Evolutionary conservation across 768 basidiomycete genomes (phyloP), one percentile per base, ranked within the genome.

Genomic region (Tricholoma furcatifolium): DNA sequence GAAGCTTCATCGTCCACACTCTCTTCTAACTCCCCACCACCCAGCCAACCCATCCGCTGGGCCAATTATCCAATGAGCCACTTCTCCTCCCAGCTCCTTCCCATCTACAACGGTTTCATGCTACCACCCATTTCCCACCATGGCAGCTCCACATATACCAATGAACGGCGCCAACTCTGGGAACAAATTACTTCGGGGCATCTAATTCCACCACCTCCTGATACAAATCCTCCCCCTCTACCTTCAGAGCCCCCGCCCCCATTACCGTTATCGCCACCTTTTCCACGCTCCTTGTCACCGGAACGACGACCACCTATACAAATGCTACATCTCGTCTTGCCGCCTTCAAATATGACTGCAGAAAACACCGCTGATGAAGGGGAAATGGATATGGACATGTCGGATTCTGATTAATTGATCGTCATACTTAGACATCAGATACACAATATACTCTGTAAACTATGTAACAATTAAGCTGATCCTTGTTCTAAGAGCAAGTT

Each of bases 61-160:
- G 88, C 84, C 10, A 63, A 54, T 32, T 90, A 85, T 60, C 83
- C 86, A 3, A 64, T 72, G 34, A 75, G 76, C 9, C 75, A 82
- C 54, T 90, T 90, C 60, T 78, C 79, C 4, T 83, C 74, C 32
- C 67, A 73, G 36, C 72, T 74, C 24, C 79, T 90, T 14, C 80
- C 81, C 4, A 47, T 80, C 1, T 87, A 83, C 61, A 72, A 64
- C 9, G 76, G 78, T 34, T 51, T 47, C 10, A 56, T 60, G 21
- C 70, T 82, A 17, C 74, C 74, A 3, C 65, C 69, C 15, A 61
- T 69, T 21, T 57, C 57, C 64, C 46, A 59, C 42, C 44, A 58
- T 39, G 59, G 57, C 50, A 56, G 54, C 57, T 43, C 60, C 43
- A 53, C 64, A n/a, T 60, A 69, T n/a, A 74, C 76, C 3, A 66